Percentiles rank a stretch among this genome's conserved stretches.
Conservation (phyloP, 1,284 basidiomycete species). For the Peniophora sp. region DNA sequence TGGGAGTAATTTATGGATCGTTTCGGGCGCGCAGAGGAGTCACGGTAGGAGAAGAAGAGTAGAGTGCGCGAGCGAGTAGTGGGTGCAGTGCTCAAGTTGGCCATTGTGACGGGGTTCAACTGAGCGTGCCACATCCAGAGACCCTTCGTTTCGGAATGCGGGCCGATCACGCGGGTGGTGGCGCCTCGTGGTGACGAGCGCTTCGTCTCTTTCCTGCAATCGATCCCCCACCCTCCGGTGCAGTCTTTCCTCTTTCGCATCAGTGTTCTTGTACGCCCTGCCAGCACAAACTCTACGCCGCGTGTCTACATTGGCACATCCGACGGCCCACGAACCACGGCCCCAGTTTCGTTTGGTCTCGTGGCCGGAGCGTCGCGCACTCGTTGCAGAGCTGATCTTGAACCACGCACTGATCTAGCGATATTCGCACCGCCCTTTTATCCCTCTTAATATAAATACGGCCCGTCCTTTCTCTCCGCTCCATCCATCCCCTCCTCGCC, state of each 20-base stretch:
- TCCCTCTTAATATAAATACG: slow-evolving; percentile 1
- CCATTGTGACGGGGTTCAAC: background rate
- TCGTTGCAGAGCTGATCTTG: too few species aligned
- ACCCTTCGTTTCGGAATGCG: background rate
- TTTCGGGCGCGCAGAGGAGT: slow-evolving; percentile 59
- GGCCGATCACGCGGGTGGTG: background rate
- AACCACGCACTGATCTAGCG: background rate
- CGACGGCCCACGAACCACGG: too few species aligned
- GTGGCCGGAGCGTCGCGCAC: too few species aligned
- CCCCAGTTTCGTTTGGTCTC: too few species aligned
- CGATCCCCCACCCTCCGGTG: background rate
- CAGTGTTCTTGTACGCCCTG: too few species aligned
- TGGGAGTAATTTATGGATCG: slow-evolving; percentile 30
- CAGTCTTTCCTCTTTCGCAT: background rate
- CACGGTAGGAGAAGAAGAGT: slow-evolving; percentile 91
- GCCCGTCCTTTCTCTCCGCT: slow-evolving; percentile 8
- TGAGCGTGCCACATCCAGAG: background rate
- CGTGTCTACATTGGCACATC: too few species aligned
- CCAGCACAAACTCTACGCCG: too few species aligned
- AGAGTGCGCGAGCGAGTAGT: slow-evolving; percentile 85
- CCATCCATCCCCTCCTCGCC: background rate
- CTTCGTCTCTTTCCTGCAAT: background rate
- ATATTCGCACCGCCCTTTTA: slow-evolving; percentile 5
- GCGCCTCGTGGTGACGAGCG: background rate
- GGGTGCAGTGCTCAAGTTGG: slow-evolving; percentile 15